Conservation (phyloP, 352 stramenopile genomes). For the Phytophthora fragariaefolia region DNA sequence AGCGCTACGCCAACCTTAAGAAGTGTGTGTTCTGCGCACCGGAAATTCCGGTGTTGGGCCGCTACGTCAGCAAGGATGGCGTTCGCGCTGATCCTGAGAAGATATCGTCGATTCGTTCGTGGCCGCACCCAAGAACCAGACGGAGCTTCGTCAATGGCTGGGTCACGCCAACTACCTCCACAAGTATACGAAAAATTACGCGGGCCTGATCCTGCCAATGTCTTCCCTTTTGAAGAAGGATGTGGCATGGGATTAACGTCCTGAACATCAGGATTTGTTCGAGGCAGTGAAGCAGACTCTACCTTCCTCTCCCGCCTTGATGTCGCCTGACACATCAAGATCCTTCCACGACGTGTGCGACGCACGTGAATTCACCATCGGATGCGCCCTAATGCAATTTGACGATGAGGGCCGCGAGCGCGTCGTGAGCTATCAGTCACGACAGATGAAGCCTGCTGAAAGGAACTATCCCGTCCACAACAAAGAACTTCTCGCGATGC, state of each 20-base stretch:
- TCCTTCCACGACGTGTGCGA: constrained; percentile 28
- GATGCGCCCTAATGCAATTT: too few relatives aligned
- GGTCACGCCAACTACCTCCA: constrained; percentile 35
- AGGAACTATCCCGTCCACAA: too few relatives aligned
- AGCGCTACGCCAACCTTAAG: too few relatives aligned
- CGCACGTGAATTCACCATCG: too few relatives aligned
- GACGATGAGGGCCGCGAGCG: too few relatives aligned
- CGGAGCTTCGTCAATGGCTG: constrained; percentile 13
- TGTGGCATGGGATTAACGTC: not conserved
- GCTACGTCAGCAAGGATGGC: too few relatives aligned
- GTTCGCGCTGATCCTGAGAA: constrained; percentile 17
- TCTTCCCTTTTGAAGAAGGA: too few relatives aligned
- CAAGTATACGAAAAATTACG: constrained; percentile 26
- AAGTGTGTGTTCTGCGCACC: too few relatives aligned
- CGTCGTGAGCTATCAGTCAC: too few relatives aligned
- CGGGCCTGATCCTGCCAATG: constrained; percentile 8
- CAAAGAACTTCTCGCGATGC: too few relatives aligned
- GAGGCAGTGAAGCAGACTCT: constrained; percentile 2
- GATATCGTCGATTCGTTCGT: constrained; percentile 15
- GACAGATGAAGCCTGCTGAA: too few relatives aligned
- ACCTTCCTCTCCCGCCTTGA: not conserved
- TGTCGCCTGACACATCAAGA: constrained; percentile 4
- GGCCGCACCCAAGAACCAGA: constrained; percentile 4
- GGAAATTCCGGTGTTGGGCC: too few relatives aligned
- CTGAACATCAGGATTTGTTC: constrained; percentile 21